Evolutionary conservation across 1,284 basidiomycete genomes (phyloP).

Genomic region (Boletus sp.): DNA sequence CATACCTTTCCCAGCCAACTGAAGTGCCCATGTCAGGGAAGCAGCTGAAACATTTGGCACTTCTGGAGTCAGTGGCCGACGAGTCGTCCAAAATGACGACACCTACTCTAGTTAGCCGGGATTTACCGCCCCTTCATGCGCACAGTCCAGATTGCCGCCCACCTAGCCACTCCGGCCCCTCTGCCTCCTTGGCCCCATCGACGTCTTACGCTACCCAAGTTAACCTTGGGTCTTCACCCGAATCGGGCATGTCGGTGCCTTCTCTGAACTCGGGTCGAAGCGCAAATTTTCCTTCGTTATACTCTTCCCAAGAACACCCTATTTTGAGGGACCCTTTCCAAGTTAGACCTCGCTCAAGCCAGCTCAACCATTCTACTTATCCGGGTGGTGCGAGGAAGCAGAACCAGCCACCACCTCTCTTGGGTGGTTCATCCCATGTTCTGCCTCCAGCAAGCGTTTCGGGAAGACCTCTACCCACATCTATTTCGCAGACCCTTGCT

Average conservation of each 20-base stretch:
- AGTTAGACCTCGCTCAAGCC: constrained; percentile 58
- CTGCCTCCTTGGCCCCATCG: constrained; percentile 23
- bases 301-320: constrained; percentile 10
- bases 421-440: constrained; percentile 18
- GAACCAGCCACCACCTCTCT: constrained; percentile 45
- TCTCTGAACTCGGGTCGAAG: constrained; percentile 11
- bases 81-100: constrained; percentile 64
- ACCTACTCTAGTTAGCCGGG: constrained; percentile 40
- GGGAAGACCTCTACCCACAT: constrained; percentile 13
- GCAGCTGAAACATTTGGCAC: constrained; percentile 63
- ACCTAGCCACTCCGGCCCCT: constrained; percentile 10
- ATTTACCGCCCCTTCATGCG: constrained; percentile 26
- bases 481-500: constrained; percentile 16
- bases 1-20: constrained; percentile 51
- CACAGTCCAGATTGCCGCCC: constrained; percentile 1
- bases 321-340: constrained; percentile 43
- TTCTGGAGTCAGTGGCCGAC: constrained; percentile 69
- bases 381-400: constrained; percentile 37
- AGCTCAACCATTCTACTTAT: constrained; percentile 38
- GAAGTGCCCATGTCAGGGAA: constrained; percentile 54
- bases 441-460: constrained; percentile 7
- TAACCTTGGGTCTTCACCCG: constrained; percentile 13
- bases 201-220: constrained; percentile 6
- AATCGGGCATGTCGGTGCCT: constrained; percentile 5
- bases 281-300: constrained; percentile 11